Base-by-base conservation (phyloP, 176 grass and related monocot species). In the Triticum timopheevii region DNA sequence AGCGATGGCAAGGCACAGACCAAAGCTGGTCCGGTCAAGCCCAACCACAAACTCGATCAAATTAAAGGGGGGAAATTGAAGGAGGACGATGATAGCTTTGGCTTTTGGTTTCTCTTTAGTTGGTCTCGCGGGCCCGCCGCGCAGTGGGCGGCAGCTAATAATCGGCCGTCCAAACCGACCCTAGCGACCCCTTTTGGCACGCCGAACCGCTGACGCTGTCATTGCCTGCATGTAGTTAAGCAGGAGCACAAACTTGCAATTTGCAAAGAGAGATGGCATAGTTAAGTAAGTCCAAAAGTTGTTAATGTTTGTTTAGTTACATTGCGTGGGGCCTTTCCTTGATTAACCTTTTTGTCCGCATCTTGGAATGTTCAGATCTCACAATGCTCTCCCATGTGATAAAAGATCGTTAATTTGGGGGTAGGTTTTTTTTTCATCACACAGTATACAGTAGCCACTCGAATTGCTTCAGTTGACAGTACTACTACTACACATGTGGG, bases 161-260 rank as follows among this genome's bases (percentile, higher is more conserved):
- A 81, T 85, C 76, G 15, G 71, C 86, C 86, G 90, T 63, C 90
- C 86, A 64, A 69, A 91, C 86, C 77, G 82, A 88, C 90, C 70
- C 35, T 64, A 59, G 63, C 77, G 7, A 24, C 62, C 59, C 20
- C 76, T 76, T 85, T 85, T 30, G 77, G 70, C 45, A 66, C 80
- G 76, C 44, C 66, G 76, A 83, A 11, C 13, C 12, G 44, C 56
- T 85, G 72, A 66, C 24, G 73, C 17, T 79, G 84, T 66, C 74
- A 65, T 24, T 58, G 64, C 8, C 49, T 82, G 10, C 59, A 16
- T 17, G 4, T 50, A 63, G 50, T 45, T 56, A 77, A 45, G 31
- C 2, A 19, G 54, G 8, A 77, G 34, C 49, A 15, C 61, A 61
- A 59, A 22, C 8, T 27, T 76, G 4, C 30, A 62, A 44, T 83